These are phyloP conservation scores for Beta vulgaris DNA, from an alignment of 148 eudicot genomes.

Conservation along the genomic window DNA sequence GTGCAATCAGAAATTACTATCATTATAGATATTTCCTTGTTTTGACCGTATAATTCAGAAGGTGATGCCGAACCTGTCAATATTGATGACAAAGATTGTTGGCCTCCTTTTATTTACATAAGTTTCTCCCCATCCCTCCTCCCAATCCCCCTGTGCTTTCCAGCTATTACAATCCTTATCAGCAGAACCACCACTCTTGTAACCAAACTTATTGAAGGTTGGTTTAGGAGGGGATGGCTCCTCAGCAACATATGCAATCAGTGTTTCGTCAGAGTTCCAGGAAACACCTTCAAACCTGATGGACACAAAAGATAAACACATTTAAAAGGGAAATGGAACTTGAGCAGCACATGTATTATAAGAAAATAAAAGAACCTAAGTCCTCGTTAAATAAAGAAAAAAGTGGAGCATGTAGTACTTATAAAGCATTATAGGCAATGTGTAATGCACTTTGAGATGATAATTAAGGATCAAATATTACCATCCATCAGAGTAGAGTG, in stretches of 20 bases:
- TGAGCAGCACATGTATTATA: conserved; percentile 8
- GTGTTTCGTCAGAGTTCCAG: conserved; percentile 82
- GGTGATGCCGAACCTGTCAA: conserved; percentile 48
- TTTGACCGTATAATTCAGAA: background rate
- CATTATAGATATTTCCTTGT: background rate
- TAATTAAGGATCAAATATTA: conserved; percentile 24
- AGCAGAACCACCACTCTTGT: conserved; percentile 49
- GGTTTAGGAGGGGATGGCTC: conserved; percentile 72
- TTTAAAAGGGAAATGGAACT: background rate
- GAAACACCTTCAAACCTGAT: conserved; percentile 94
- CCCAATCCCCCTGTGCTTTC: conserved; percentile 92
- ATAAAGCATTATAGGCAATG: background rate
- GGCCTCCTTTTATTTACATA: conserved; percentile 85
- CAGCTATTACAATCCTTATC: conserved; percentile 75
- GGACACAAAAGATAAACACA: background rate
- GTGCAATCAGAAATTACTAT: conserved; percentile 22
- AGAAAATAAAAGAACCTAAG: background rate
- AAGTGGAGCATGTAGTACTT: background rate
- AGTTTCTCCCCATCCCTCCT: conserved; percentile 91
- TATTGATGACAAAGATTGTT: conserved; percentile 68
- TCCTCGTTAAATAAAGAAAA: background rate
- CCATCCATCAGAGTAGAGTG: conserved; percentile 92
- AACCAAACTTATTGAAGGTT: conserved; percentile 54
- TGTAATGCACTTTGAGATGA: background rate
- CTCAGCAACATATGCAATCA: conserved; percentile 91